phyloP scores from a whole-genome alignment of 2,329 filamentous ascomycete genomes.

The Fusarium sp. region DNA sequence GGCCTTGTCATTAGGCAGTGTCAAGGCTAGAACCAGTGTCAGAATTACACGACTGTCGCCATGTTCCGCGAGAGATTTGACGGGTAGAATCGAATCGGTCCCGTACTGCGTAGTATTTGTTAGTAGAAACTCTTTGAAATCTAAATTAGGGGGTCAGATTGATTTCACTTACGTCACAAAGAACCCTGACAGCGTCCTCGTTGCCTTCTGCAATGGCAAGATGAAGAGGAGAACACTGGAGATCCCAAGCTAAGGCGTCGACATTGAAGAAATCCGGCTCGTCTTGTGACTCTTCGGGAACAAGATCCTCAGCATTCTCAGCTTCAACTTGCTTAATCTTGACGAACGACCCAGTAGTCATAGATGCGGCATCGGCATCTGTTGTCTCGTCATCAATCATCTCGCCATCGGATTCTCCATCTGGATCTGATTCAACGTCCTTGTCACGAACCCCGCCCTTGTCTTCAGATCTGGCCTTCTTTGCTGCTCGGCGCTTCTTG shows the following conservation, averaged over 20 bases:
- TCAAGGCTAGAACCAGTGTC: conserved; percentile 73
- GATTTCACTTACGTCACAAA: conserved; percentile 64
- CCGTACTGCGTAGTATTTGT: conserved; percentile 66
- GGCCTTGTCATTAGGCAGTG: conserved; percentile 70
- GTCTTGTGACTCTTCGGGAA: conserved; percentile 64
- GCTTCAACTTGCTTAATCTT: conserved; percentile 65
- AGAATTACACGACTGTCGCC: conserved; percentile 70
- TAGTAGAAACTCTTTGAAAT: neutral
- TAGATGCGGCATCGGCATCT: conserved; percentile 54
- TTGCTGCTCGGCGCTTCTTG: conserved; percentile 53
- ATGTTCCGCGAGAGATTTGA: conserved; percentile 69
- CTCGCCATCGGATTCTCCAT: conserved; percentile 54
- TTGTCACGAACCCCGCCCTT: neutral
- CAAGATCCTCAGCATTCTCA: conserved; percentile 48
- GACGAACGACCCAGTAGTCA: conserved; percentile 78
- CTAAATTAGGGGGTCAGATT: neutral
- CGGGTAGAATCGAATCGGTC: conserved; percentile 77
- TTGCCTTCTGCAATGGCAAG: conserved; percentile 81
- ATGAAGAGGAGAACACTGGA: conserved; percentile 77
- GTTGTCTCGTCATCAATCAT: conserved; percentile 57
- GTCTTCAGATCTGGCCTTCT: conserved; percentile 2
- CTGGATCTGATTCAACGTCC: conserved; percentile 10
- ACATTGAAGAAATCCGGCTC: conserved; percentile 84
- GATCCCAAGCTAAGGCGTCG: conserved; percentile 83
- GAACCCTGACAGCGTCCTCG: conserved; percentile 70